Base-by-base conservation (phyloP, 352 stramenopile genomes). In the Phytopythium kandeliae region DNA sequence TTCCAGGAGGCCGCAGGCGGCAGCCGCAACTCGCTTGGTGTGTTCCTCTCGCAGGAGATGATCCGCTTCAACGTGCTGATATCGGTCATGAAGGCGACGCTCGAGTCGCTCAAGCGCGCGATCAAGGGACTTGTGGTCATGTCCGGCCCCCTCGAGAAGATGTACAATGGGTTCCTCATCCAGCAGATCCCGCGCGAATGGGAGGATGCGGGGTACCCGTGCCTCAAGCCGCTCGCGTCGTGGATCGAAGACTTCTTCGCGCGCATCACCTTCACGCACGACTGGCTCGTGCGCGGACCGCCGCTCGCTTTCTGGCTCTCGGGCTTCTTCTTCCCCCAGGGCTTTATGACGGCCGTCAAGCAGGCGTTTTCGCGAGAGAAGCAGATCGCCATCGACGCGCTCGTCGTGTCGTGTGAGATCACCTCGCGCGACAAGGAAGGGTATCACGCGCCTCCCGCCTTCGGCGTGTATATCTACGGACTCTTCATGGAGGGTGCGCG, bases 291-390 rank as follows among this genome's bases (percentile, higher is more conserved):
- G 12, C 62, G 89, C 0, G 90, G 90, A 0, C 85, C 91, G 16
- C 85, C 89, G 4, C 36, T 77, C 9, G 69, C 81, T 11, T 97
- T 87, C 60, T 98, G 93, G 93, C 46, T 98, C n/a, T 86, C 84
- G 12, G 90, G 89, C 0, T 97, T 98, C 64, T 98, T 98, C 71
- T 98, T 98, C 63, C 93, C 92, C 4, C 93, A 98, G 56, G 92
- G 89, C 24, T 98, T 98, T 62, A 96, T 98, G 78, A 98, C 92
- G 0, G 92, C 80, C 12, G 89, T 97, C 6, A 96, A 97, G 69
- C 93, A 98, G 65, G 91, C 85, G 12, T 96, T 89, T 60, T 92
- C 89, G 2, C 76, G 93, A 16, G 78, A 96, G 33, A 89, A 89
- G 44, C 69, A 87, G 46, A 96, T 96, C 33, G 87, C 93, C 10